Base-by-base conservation (phyloP, 495 filamentous ascomycete species). In the Trichoderma virens region DNA sequence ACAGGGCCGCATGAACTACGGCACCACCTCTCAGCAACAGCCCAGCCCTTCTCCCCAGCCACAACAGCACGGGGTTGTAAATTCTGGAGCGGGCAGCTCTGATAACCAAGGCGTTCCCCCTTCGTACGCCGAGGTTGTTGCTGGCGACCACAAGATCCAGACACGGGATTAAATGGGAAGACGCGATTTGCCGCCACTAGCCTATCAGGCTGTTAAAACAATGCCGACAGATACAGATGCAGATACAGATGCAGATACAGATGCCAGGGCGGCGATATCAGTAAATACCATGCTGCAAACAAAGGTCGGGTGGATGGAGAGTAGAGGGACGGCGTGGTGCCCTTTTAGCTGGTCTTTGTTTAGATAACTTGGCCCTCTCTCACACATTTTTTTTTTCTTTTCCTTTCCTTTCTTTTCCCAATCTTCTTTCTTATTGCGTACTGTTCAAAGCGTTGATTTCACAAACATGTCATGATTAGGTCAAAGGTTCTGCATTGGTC, bases 91-190 rank as follows among this genome's bases (percentile, higher is more conserved):
- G 72, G 59, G 77, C 69, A 61, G 69, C 54, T 71, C 70, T 62
- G 63, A 69, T 30, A 25, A 35, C 16, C 34, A 62, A 0, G 64
- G 66, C n/a, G 66, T 81, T 25, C 90, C 91, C 59, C 91, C 91
- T 35, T 90, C 88, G 27, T 95, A 95, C 77, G 87, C 88, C 51
- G 90, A 94, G 77, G 91, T 91, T 39, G 88, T 95, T 39, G 86
- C 85, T 72, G 92, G 91, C 14, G 93, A 96, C 72, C 71, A 96
- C 72, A 97, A 97, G 81, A 78, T 96, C 43, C 93, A 96, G 83
- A 82, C 77, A 3, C 78, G 82, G 38, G 85, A 90, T 64, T 90
- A 83, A 28, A 28, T n/a, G 7, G 59, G 27, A 20, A 56, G 51
- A 56, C 27, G 30, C 5, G 9, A 16, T 56, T 28, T 30, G 27